These are phyloP conservation scores for Rhizophora mangle DNA, from an alignment of 345 rosid genomes.

Conservation along the genomic window DNA sequence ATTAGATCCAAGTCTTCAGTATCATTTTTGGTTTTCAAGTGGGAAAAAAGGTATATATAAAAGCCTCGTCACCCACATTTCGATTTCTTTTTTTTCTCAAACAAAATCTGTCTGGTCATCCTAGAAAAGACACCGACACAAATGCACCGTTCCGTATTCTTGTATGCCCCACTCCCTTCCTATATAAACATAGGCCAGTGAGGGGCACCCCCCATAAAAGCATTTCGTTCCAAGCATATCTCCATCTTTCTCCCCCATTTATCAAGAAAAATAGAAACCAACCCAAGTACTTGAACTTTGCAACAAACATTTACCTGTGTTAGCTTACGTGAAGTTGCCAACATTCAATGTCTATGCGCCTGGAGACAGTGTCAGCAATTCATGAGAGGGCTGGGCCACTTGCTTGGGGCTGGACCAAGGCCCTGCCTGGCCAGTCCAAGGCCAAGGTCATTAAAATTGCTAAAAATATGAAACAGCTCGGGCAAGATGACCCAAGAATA, in stretches of 20 bases:
- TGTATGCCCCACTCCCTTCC: neutral
- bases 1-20: no score
- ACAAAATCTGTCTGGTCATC: constrained; percentile 5
- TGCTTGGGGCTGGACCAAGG: constrained; percentile 31
- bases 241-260: neutral
- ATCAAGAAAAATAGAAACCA: neutral
- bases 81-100: neutral
- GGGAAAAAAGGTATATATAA: neutral
- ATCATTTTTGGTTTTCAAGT: no score
- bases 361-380: constrained; percentile 41
- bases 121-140: neutral
- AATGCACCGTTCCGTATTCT: neutral
- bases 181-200: neutral
- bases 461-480: constrained; percentile 40
- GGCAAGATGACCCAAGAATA: constrained; percentile 35
- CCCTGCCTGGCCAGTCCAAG: constrained; percentile 27
- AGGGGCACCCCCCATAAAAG: neutral
- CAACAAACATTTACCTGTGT: neutral
- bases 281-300: neutral
- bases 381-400: constrained; percentile 28
- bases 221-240: neutral
- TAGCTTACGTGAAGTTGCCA: constrained; percentile 10
- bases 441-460: constrained; percentile 22
- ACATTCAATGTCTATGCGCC: constrained; percentile 6
- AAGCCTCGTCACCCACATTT: constrained; percentile 35